A percentile compares a stretch with the other conserved stretches of the same genome.
phyloP scores from a whole-genome alignment of 306 rosid genomes.

The Cercis canadensis region DNA sequence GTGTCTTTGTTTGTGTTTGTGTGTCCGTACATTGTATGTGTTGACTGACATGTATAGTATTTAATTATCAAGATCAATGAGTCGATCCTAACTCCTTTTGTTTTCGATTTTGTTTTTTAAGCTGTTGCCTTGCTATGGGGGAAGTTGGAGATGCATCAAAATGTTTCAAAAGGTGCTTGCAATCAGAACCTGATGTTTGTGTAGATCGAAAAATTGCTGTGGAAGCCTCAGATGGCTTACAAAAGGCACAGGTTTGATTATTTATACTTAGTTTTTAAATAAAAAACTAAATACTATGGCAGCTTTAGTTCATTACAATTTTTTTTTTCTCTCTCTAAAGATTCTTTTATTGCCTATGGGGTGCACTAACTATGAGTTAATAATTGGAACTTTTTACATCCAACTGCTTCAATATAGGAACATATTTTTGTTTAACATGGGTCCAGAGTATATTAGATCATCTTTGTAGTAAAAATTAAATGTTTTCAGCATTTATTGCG shows the following conservation, averaged over 20 bases:
- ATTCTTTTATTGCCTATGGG: slow-evolving; percentile 34
- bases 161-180: slow-evolving; percentile 84
- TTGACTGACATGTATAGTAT: slow-evolving; percentile 14
- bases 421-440: neutral
- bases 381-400: slow-evolving; percentile 15
- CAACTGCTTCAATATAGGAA: neutral
- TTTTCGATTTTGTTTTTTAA: slow-evolving; percentile 42
- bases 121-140: slow-evolving; percentile 92
- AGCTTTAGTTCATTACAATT: slow-evolving; percentile 14
- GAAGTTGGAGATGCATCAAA: slow-evolving; percentile 78
- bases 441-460: slow-evolving; percentile 3
- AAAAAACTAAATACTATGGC: slow-evolving; percentile 22
- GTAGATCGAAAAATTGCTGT: slow-evolving; percentile 83
- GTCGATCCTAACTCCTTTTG: slow-evolving; percentile 30
- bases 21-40: neutral
- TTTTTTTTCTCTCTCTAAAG: neutral
- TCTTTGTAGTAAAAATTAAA: neutral
- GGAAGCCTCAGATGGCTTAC: slow-evolving; percentile 97
- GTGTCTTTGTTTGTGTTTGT: neutral
- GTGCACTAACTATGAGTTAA: slow-evolving; percentile 17
- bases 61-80: slow-evolving; percentile 24
- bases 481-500: slow-evolving; percentile 3
- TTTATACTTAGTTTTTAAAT: slow-evolving; percentile 23
- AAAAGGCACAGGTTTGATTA: slow-evolving; percentile 76
- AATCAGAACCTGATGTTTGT: slow-evolving; percentile 68